phyloP scores from a whole-genome alignment of 192 early-diverging fungal species.

The Gigaspora rosea region DNA sequence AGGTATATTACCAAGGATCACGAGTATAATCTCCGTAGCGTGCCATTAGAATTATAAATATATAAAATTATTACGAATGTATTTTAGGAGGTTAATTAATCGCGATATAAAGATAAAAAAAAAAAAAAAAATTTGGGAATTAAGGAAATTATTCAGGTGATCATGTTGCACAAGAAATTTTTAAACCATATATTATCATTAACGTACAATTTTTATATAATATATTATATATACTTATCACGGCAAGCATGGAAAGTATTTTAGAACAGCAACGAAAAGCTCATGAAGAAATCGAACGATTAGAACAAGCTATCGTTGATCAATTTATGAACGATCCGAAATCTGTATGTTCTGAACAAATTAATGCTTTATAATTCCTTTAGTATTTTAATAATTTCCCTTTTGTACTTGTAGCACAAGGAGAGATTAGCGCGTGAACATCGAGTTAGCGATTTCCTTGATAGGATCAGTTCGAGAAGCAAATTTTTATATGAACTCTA shows the following conservation, averaged over 20 bases:
- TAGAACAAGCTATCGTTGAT: conserved; percentile 86
- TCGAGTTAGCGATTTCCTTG: conserved; percentile 67
- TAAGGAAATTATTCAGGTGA: too few relatives aligned
- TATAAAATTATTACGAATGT: too few relatives aligned
- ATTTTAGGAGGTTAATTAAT: too few relatives aligned
- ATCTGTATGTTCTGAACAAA: conserved; percentile 43
- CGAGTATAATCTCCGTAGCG: conserved; percentile 26
- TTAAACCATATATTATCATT: too few relatives aligned
- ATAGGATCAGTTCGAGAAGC: conserved; percentile 69
- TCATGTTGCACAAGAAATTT: too few relatives aligned
- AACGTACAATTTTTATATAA: too few relatives aligned
- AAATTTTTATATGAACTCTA: conserved; percentile 66
- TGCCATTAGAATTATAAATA: neutral
- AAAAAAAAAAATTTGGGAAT: too few relatives aligned
- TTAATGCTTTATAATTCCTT: too few relatives aligned
- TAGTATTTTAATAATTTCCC: too few relatives aligned
- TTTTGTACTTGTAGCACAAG: conserved; percentile 56
- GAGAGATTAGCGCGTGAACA: conserved; percentile 84
- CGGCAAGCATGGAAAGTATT: conserved; percentile 24
- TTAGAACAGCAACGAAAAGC: conserved; percentile 53
- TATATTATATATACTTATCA: too few relatives aligned
- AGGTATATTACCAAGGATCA: conserved; percentile 26
- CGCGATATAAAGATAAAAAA: too few relatives aligned
- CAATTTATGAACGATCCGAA: conserved; percentile 76
- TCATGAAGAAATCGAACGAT: conserved; percentile 90